These are phyloP conservation scores for Sugiyamaella castrensis DNA, from an alignment of 1,139 yeast species.

Conservation along the genomic window DNA sequence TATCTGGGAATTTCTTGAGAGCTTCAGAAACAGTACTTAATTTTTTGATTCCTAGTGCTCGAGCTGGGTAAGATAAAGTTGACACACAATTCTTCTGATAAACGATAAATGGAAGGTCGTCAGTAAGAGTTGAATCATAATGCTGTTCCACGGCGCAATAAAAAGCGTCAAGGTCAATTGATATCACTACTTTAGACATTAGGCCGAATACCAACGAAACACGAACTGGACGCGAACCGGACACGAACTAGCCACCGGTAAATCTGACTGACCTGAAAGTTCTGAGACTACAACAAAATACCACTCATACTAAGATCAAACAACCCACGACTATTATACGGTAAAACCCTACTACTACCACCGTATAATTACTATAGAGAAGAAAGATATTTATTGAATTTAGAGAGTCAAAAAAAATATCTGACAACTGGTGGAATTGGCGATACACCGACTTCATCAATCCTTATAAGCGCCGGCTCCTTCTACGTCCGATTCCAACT, in stretches of 20 bases:
- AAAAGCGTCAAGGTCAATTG: slow-evolving; percentile 39
- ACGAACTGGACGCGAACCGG: neutral
- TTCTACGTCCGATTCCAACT: no score
- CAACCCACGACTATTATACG: no score
- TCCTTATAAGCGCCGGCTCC: no score
- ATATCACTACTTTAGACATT: slow-evolving; percentile 23
- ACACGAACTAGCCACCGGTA: neutral
- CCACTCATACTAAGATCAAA: no score
- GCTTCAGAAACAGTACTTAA: slow-evolving; percentile 30
- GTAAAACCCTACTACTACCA: no score
- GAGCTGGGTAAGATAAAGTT: slow-evolving; percentile 39
- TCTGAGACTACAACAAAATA: no score
- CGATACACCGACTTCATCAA: no score
- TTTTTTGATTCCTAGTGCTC: slow-evolving; percentile 36
- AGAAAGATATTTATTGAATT: no score
- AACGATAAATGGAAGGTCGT: slow-evolving; percentile 36
- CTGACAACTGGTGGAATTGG: no score
- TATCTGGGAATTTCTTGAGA: slow-evolving; percentile 27
- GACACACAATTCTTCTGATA: slow-evolving; percentile 38
- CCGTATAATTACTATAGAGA: no score
- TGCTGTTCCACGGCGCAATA: slow-evolving; percentile 40
- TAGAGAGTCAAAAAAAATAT: no score
- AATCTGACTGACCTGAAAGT: neutral
- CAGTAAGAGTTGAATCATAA: slow-evolving; percentile 30
- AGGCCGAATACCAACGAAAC: neutral